Evolutionary conservation across 768 basidiomycete genomes (phyloP).

Genomic region (Boletellus ananas): DNA sequence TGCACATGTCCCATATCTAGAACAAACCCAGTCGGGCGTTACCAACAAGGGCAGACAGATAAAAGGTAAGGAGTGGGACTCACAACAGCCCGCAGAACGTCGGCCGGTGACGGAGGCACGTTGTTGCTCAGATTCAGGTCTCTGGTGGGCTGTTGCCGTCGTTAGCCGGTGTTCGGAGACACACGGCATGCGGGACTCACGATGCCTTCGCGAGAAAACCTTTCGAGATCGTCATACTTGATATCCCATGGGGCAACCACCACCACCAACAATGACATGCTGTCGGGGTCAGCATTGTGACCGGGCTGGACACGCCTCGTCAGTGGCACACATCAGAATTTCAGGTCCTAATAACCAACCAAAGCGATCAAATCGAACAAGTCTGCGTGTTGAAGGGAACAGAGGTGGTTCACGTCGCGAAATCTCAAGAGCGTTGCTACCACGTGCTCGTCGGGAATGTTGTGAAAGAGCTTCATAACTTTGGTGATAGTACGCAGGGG

Average conservation of each 20-base stretch:
- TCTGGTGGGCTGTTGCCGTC: not conserved
- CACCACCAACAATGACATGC: slow-evolving; percentile 1
- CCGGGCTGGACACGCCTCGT: not conserved
- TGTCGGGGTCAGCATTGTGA: not conserved
- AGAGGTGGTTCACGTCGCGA: slow-evolving; percentile 6
- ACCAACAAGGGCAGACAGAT: no score
- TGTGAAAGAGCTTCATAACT: not conserved
- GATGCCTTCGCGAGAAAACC: slow-evolving; percentile 1
- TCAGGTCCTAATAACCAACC: not conserved
- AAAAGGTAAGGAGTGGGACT: not conserved
- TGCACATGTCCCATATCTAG: slow-evolving; percentile 18
- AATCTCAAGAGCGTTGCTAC: not conserved
- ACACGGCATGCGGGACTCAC: not conserved
- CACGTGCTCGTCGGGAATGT: not conserved
- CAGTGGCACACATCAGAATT: not conserved
- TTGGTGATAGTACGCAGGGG: slow-evolving; percentile 2
- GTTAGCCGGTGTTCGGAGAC: not conserved
- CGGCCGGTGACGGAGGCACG: not conserved
- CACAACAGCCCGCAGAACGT: slow-evolving; percentile 14
- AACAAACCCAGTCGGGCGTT: not conserved
- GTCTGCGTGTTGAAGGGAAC: not conserved
- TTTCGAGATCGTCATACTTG: slow-evolving; percentile 1
- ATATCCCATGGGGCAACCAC: slow-evolving; percentile 2
- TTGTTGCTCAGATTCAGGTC: slow-evolving; percentile 1
- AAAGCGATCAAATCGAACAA: slow-evolving; percentile 7